phyloP scores from a whole-genome alignment of 495 filamentous ascomycete species.

The Hyphodiscus hymeniophilus region DNA sequence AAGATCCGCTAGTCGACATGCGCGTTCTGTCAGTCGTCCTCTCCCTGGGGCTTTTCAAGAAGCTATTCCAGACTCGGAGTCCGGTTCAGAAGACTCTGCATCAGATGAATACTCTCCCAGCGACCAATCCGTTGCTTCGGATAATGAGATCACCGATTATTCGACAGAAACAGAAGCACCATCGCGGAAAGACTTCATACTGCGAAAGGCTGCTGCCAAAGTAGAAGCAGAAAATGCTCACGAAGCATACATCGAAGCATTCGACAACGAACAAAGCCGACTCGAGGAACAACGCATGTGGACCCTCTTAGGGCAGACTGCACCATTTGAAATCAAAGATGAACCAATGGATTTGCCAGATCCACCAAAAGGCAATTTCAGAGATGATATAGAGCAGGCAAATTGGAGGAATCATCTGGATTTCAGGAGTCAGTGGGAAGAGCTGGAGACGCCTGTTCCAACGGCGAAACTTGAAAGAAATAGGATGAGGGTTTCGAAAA shows the following conservation, averaged over 20 bases:
- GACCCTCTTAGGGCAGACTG: slow-evolving; percentile 31
- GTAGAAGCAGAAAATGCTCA: slow-evolving; percentile 25
- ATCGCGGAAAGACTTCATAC: neutral
- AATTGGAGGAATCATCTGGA: slow-evolving; percentile 39
- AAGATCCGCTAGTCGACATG: neutral
- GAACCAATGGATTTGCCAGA: slow-evolving; percentile 11
- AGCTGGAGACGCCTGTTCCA: slow-evolving; percentile 27
- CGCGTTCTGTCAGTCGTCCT: neutral
- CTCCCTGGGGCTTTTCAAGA: neutral
- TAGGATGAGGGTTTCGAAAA: slow-evolving; percentile 6
- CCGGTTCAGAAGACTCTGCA: neutral
- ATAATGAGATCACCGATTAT: neutral
- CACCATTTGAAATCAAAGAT: slow-evolving; percentile 18
- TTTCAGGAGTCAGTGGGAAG: slow-evolving; percentile 44
- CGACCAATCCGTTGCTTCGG: neutral
- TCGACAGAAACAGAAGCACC: neutral
- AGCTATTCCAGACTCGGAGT: neutral
- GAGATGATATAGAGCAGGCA: slow-evolving; percentile 27
- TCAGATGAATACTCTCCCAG: neutral
- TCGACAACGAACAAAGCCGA: slow-evolving; percentile 42
- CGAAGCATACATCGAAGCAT: slow-evolving; percentile 44
- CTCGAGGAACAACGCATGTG: slow-evolving; percentile 51
- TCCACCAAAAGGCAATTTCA: slow-evolving; percentile 21
- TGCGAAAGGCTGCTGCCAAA: neutral
- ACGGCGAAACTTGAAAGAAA: slow-evolving; percentile 27